Evolutionary conservation across 371 early-diverging fungal genomes (phyloP).

Genomic region (Saksenaea oblongispora): DNA sequence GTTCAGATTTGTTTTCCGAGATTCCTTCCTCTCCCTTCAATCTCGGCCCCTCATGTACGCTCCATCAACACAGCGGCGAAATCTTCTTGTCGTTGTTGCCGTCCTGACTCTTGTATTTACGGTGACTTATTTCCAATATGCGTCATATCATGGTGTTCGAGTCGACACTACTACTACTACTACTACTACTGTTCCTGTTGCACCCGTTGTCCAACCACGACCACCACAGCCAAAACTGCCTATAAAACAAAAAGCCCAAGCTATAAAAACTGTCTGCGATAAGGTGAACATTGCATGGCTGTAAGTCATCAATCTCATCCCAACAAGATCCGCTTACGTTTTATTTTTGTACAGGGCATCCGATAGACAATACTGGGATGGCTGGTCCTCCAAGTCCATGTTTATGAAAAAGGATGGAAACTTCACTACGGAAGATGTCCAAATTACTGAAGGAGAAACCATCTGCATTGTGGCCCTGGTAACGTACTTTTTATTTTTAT

Average conservation of each 20-base stretch:
- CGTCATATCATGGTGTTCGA: conserved; percentile 7
- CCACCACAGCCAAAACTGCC: conserved; percentile 10
- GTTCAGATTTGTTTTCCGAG: conserved; percentile 11
- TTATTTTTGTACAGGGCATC: conserved; percentile 16
- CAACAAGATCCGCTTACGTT: background rate
- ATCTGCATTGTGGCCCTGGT: conserved; percentile 28
- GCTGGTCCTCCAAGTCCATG: conserved; percentile 28
- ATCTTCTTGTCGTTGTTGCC: conserved; percentile 18
- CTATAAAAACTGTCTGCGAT: conserved; percentile 17
- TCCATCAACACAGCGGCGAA: conserved; percentile 18
- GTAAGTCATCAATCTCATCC: conserved; percentile 18
- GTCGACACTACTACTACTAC: background rate
- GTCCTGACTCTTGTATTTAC: conserved; percentile 16
- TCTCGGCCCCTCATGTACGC: conserved; percentile 10
- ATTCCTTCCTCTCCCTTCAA: conserved; percentile 6
- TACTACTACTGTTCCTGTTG: conserved; percentile 7
- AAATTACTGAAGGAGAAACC: conserved; percentile 13
- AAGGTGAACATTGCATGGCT: conserved; percentile 32
- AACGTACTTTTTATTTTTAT: background rate
- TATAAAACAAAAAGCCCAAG: background rate
- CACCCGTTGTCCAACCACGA: conserved; percentile 10
- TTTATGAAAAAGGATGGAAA: conserved; percentile 27
- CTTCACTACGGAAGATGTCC: conserved; percentile 20
- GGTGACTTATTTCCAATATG: conserved; percentile 17
- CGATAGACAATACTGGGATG: conserved; percentile 34